Conservation (phyloP, 2,329 filamentous ascomycete species). For the Emmonsiellopsis sp. region DNA sequence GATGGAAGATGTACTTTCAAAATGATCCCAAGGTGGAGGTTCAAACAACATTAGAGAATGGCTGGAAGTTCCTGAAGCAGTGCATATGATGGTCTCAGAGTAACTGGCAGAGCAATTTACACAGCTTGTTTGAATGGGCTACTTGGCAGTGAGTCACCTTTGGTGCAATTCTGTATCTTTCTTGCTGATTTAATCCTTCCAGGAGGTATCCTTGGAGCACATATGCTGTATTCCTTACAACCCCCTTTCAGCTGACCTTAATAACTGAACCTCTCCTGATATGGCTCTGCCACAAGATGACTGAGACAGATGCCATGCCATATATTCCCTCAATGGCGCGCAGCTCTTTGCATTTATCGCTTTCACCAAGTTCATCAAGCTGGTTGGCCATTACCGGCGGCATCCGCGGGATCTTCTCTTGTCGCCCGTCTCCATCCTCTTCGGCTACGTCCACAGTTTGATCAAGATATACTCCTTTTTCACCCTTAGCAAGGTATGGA, state of each 20-base stretch:
- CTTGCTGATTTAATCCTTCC: slow-evolving; percentile 8
- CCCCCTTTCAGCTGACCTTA: slow-evolving; percentile 72
- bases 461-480: slow-evolving; percentile 75
- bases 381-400: slow-evolving; percentile 67
- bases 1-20: slow-evolving; percentile 81
- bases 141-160: slow-evolving; percentile 63
- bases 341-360: slow-evolving; percentile 46
- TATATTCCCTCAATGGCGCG: slow-evolving; percentile 34
- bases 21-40: slow-evolving; percentile 76
- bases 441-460: slow-evolving; percentile 75
- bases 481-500: slow-evolving; percentile 46
- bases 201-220: slow-evolving; percentile 80
- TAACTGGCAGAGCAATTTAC: slow-evolving; percentile 88
- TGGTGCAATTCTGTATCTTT: background rate
- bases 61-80: slow-evolving; percentile 73
- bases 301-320: slow-evolving; percentile 48
- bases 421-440: slow-evolving; percentile 66
- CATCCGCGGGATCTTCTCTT: slow-evolving; percentile 67
- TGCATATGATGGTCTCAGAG: slow-evolving; percentile 83
- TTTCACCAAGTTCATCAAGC: slow-evolving; percentile 74
- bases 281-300: slow-evolving; percentile 54
- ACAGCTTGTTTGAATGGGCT: slow-evolving; percentile 67
- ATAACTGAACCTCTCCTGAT: slow-evolving; percentile 61
- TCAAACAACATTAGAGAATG: slow-evolving; percentile 76
- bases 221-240: slow-evolving; percentile 77